Evolutionary conservation across 768 basidiomycete species (phyloP), one percentile per base, ranked within the genome.

Genomic region (Tulasnella sp.): DNA sequence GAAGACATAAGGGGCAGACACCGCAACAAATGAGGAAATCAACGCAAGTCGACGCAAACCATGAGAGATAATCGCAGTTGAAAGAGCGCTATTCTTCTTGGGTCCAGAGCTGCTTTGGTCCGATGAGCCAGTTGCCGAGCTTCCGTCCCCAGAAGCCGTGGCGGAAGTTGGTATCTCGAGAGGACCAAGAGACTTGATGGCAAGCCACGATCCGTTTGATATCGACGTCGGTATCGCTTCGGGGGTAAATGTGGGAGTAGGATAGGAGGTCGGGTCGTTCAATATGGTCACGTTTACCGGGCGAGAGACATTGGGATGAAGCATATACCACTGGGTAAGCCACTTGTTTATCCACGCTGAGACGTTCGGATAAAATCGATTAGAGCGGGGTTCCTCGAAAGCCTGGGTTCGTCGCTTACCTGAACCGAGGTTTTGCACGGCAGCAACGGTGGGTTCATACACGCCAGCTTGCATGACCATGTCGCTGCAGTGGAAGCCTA

Each of bases 401-500:
- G 54, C 22, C 11, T 25, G 54, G 1, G 25, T 29, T 36, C 58
- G 22, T 58, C n/a, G 17, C 29, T 54, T 34, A 74, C 73, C 73
- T 37, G 73, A 31, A 29, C 73, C 75, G 19, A 76, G 64, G 34
- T 25, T 54, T 40, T 76, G 75, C 14, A 76, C 75, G 19, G 58
- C 52, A 31, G 2, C 52, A 11, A 76, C 75, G 17, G 36, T 76
- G 15, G 64, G 29, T 6, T 76, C 75, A 36, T 37, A 37, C 19
- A 71, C 0, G 15, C 75, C 75, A 25, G 38, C 40, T 76, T 76
- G 58, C 64, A 76, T 76, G 6, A 54, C 38, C 39, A 76, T 38
- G 64, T 76, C 75, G 31, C 75, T 76, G 29, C 75, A 76, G 40
- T 76, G 75, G 40, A 76, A 76, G 1, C 75, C 54, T 58, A 58